Base-by-base conservation (phyloP, 2,329 filamentous ascomycete genomes). In the Nothomitra cinnamomea region DNA sequence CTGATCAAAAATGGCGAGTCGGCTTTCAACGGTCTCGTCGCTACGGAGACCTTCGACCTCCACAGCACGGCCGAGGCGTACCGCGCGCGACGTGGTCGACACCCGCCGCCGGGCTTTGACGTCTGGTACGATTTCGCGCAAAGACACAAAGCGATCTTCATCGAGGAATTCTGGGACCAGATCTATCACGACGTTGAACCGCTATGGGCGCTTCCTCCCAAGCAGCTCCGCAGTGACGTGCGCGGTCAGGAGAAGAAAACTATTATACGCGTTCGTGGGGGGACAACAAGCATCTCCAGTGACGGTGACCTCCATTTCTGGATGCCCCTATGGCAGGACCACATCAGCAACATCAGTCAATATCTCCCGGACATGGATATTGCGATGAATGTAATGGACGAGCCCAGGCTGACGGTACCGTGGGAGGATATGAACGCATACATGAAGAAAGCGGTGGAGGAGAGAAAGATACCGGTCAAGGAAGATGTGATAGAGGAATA, bases 81-180 rank as follows among this genome's bases (percentile, higher is more conserved):
- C 55, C 63, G 71, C 8, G 47, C 60, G 17, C 63, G 69, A 17
- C 61, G 71, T 54, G 72, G 72, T 1, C 64, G 73, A 35, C 70
- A 74, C 56, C 73, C 73, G 13, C 73, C 73, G 6, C 73, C 73
- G 1, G 64, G 65, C 1, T 76, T 76, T 58, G 70, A 72, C 47
- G 56, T 61, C 38, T 76, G 73, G 73, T 70, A 66, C 57, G 56
- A 65, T 3, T 74, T 67, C 58, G 72, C 73, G 6, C 60, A 64
- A 32, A 62, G 64, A 10, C 60, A 69, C 47, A 61, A 68, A 51
- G 66, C 70, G 1, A 38, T 74, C 28, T 63, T 75, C 1, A 62
- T 75, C 3, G 73, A 75, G 58, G 69, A 72, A 5, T 52, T 41
- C 50, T 75, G 73, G 58, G 72, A 75, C 36, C 50, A 52, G 32